phyloP scores from a whole-genome alignment of 177 flowering plant genomes.

The Telopea speciosissima region DNA sequence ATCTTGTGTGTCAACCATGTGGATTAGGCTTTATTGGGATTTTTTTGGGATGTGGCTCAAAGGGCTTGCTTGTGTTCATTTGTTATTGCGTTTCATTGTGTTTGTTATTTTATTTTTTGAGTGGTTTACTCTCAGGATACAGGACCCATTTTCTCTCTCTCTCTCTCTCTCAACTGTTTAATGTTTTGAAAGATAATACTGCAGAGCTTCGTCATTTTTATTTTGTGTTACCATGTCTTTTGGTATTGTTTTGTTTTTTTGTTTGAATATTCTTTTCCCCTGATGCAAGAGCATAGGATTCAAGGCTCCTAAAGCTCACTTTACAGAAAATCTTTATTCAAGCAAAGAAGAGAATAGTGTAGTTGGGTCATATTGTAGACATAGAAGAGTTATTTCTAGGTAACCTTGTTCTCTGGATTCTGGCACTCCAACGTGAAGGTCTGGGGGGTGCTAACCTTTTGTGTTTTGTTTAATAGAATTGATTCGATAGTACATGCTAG shows the following conservation, averaged over 20 bases:
- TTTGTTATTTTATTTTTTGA: too few relatives aligned
- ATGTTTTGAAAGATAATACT: too few relatives aligned
- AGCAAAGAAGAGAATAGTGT: too few relatives aligned
- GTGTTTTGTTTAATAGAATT: too few relatives aligned
- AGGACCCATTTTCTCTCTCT: too few relatives aligned
- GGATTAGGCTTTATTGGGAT: background rate
- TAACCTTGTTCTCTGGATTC: background rate
- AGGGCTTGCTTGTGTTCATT: background rate
- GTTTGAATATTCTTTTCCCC: too few relatives aligned
- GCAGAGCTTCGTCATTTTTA: too few relatives aligned
- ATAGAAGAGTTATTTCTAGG: background rate
- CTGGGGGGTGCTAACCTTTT: too few relatives aligned
- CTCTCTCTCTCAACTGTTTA: background rate
- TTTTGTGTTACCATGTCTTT: background rate
- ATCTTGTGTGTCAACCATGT: background rate
- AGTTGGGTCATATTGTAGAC: background rate
- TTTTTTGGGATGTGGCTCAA: background rate
- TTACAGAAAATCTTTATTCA: background rate
- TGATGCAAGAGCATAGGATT: background rate
- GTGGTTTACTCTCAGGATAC: too few relatives aligned
- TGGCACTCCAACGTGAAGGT: background rate
- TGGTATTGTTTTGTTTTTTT: background rate
- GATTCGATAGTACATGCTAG: too few relatives aligned
- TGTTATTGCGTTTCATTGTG: too few relatives aligned
- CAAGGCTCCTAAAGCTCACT: background rate